Conservation (phyloP, 164 flowering plant species). For the Kingdonia uniflora region DNA sequence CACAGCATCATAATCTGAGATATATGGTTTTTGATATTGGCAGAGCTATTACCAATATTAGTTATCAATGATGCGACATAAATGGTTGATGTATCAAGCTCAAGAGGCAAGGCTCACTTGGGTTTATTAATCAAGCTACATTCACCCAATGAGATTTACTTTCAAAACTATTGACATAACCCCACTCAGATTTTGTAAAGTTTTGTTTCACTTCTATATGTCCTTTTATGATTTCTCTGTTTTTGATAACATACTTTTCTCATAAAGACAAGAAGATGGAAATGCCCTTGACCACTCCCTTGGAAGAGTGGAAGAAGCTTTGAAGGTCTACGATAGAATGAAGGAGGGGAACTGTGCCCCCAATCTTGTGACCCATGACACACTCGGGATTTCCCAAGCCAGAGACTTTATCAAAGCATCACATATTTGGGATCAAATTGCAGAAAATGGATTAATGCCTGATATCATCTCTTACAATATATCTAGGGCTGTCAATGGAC, state of each 20-base stretch:
- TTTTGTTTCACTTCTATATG: conserved; percentile 12
- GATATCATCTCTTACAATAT: conserved; percentile 83
- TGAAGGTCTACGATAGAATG: conserved; percentile 47
- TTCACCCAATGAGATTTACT: conserved; percentile 8
- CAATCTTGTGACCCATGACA: conserved; percentile 72
- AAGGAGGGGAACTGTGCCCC: conserved; percentile 34
- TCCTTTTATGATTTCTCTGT: conserved; percentile 29
- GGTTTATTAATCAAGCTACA: conserved; percentile 28
- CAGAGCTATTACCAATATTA: conserved; percentile 30
- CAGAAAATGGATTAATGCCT: conserved; percentile 40
- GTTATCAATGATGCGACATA: conserved; percentile 38
- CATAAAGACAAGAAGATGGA: too few species aligned
- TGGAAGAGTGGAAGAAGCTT: conserved; percentile 52
- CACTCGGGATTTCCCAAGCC: conserved; percentile 56
- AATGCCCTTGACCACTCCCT: too few species aligned
- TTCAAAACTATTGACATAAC: background rate
- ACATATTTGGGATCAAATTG: conserved; percentile 54
- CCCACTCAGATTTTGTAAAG: conserved; percentile 11
- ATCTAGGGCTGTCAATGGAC: too few species aligned
- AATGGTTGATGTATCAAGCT: conserved; percentile 33
- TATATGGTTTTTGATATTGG: conserved; percentile 32
- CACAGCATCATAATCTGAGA: conserved; percentile 25
- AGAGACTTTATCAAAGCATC: conserved; percentile 42
- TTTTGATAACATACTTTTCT: conserved; percentile 48
- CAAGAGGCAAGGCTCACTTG: conserved; percentile 17